Percentiles rank a stretch among this genome's conserved stretches.
Evolutionary conservation across 305 asterid genomes (phyloP).

Genomic region (Andrographis paniculata): DNA sequence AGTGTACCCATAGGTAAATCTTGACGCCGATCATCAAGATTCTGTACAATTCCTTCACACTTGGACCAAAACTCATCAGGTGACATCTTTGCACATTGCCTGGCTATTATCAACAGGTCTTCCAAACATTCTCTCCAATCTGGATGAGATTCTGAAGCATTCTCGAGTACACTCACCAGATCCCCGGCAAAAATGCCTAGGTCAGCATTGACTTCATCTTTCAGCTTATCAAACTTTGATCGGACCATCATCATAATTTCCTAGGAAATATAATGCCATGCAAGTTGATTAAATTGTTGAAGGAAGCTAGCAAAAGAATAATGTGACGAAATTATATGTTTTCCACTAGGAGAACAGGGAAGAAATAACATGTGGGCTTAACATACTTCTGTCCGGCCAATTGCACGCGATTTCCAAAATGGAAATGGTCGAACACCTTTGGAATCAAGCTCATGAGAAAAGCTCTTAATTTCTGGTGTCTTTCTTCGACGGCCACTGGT

Average conservation of each 20-base stretch:
- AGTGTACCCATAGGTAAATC: slow-evolving; percentile 71
- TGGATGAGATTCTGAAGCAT: slow-evolving; percentile 57
- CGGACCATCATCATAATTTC: slow-evolving; percentile 78
- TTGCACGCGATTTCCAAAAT: slow-evolving; percentile 91
- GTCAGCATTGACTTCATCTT: slow-evolving; percentile 85
- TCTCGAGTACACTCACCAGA: slow-evolving; percentile 75
- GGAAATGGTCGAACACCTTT: slow-evolving; percentile 95
- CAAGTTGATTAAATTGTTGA: slow-evolving; percentile 17
- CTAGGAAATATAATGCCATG: slow-evolving; percentile 30
- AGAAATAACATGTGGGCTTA: slow-evolving; percentile 32
- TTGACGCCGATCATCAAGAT: slow-evolving; percentile 90
- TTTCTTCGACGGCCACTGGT: slow-evolving; percentile 76
- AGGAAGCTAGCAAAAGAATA: neutral
- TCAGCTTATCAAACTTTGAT: slow-evolving; percentile 71
- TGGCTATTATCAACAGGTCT: slow-evolving; percentile 74
- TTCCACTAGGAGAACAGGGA: slow-evolving; percentile 33
- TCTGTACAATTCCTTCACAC: slow-evolving; percentile 91
- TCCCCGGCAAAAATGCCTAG: slow-evolving; percentile 89
- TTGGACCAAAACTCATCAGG: slow-evolving; percentile 81
- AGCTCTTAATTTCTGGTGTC: slow-evolving; percentile 73
- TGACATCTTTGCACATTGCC: slow-evolving; percentile 79
- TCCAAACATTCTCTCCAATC: slow-evolving; percentile 70
- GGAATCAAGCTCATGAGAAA: slow-evolving; percentile 95
- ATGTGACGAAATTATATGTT: slow-evolving; percentile 13
- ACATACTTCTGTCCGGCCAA: slow-evolving; percentile 84